Base-by-base conservation (phyloP, 2,329 filamentous ascomycete genomes). In the Oidium heveae region DNA sequence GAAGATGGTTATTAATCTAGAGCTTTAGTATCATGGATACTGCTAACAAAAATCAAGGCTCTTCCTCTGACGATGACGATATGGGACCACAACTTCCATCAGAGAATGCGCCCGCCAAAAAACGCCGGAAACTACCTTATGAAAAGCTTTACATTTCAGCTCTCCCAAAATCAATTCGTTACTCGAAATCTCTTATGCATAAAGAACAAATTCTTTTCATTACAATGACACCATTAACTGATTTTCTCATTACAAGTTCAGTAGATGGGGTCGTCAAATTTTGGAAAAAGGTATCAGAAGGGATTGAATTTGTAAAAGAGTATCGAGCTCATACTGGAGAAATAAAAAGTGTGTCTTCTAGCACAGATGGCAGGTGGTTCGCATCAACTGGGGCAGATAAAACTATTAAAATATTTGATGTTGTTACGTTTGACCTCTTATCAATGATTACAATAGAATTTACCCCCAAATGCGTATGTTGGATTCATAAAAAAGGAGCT, bases 161-260 rank as follows among this genome's bases (percentile, higher is more conserved):
- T 41, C 75, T 98, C 39, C 91, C 91, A 4, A 77, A 77, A 53
- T 84, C 86, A 20, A 64, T 74, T 39, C 82, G 86, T 49, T 98
- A 98, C 69, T 94, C 84, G 56, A 94, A 88, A 65, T 96, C 91
- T 49, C 73, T 98, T 63, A 98, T 98, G 93, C 91, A 98, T 74
- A 88, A 89, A 70, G 91, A 98, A 61, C 87, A 94, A 69, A 70
- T 98, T 52, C 77, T 83, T 56, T 96, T 88, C 63, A 77, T 86
- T 58, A 93, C 82, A 13, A 80, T 94, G 66, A 94, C 93, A 0
- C 88, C 88, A 0, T 72, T 82, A 57, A 95, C 89, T 57, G 91
- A 96, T 61, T 98, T 98, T 65, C 73, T 98, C 39, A 91, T 98
- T 58, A 98, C 91, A 0, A 86, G 84, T 57, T 96, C 91, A 0